Evolutionary conservation across 768 basidiomycete genomes (phyloP), one percentile per base, ranked within the genome.

Genomic region (Calocybe cyanea): DNA sequence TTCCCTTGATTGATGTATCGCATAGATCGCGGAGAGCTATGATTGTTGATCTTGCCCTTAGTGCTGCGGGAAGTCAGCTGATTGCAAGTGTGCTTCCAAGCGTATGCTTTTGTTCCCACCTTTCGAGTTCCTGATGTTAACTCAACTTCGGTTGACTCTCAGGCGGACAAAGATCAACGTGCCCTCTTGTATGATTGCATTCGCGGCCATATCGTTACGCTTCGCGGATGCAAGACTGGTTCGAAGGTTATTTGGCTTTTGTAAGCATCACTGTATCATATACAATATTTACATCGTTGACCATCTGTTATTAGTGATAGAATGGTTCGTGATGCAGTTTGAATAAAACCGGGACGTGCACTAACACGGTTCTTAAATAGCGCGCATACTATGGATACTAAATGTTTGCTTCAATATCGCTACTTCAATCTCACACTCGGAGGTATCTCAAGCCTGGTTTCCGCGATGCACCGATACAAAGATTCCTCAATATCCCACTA

Each of bases 171-270:
- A 63, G 90, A 91, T 43, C 90, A 92, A 60, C 81, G 90, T 17
- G 80, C 84, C 2, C 63, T 83, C 48, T 70, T 92, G 28, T 92
- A 90, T 56, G 89, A 92, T 34, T 90, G 90, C 55, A 90, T 92
- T 52, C 76, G 85, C 31, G 87, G 87, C 2, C 88, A 92, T 57
- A 90, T 92, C 52, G 89, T 92, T 38, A 92, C 89, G 21, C 72
- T 92, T n/a, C 79, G 90, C 30, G 90, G 90, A 17, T 91, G 88
- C 61, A 92, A 92, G 72, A 90, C 90, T 1, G 90, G 90, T 20
- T 91, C 89, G 1, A 91, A 90, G 60, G 87, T 92, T 57, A 92
- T 92, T 58, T 92, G 90, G 90, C 73, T 92, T 40, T 92, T 92
- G 73, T 78, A 58, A 43, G 70, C 70, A 32, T 21, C 45, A 7